Conservation (phyloP, 805 yeast species). For the Lipomyces oligophaga region DNA sequence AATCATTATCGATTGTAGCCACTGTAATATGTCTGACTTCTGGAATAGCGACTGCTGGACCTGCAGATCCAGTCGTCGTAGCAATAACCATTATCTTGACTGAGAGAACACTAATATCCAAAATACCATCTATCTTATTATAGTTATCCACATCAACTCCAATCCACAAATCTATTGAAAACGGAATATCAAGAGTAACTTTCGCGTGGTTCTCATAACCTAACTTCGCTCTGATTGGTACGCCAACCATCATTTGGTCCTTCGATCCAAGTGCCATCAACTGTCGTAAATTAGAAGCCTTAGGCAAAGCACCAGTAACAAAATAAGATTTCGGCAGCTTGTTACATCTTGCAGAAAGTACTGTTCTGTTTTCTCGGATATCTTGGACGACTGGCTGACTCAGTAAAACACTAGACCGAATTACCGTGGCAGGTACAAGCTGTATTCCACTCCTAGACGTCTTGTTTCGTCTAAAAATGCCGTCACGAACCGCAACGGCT, state of each 20-base stretch:
- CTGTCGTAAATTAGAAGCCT: constrained; percentile 11
- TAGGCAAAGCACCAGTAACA: constrained; percentile 15
- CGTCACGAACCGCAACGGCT: constrained; percentile 8
- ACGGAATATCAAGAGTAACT: constrained; percentile 3
- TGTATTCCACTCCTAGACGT: background rate
- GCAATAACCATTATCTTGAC: constrained; percentile 1
- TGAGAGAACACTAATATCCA: constrained; percentile 4
- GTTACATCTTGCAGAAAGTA: constrained; percentile 5
- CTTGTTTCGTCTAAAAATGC: constrained; percentile 4
- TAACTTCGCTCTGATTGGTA: constrained; percentile 1
- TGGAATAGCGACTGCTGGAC: constrained; percentile 1
- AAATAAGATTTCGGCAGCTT: constrained; percentile 18
- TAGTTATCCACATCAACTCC: constrained; percentile 8
- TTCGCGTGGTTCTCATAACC: background rate
- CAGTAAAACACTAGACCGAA: background rate
- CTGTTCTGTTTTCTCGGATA: background rate
- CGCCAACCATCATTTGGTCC: constrained; percentile 11
- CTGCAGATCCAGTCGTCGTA: background rate
- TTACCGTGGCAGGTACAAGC: constrained; percentile 6
- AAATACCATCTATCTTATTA: constrained; percentile 5
- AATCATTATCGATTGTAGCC: too few species aligned
- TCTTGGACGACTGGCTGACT: background rate
- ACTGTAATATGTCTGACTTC: background rate
- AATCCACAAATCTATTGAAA: background rate
- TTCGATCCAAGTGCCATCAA: constrained; percentile 8